Conservation (phyloP, 1,139 yeast species). For the Taphrina communis region DNA sequence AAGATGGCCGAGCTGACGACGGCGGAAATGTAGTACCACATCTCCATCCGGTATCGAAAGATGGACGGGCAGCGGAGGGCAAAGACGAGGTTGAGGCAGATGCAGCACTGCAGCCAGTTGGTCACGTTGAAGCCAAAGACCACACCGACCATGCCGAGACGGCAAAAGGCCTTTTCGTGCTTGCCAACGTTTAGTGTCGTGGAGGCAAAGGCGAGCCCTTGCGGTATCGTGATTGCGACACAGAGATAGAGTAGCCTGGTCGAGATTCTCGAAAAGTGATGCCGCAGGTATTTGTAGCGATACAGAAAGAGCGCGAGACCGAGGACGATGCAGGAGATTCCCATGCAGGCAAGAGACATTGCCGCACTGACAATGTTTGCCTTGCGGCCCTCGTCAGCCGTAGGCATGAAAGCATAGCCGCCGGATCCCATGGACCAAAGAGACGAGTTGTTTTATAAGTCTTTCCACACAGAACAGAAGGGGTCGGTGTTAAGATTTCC, state of each 20-base stretch:
- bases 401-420: slow-evolving; percentile 12
- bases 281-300: slow-evolving; percentile 5
- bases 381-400: background rate
- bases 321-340: slow-evolving; percentile 14
- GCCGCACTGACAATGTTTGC: slow-evolving; percentile 19
- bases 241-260: slow-evolving; percentile 20
- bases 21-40: slow-evolving; percentile 19
- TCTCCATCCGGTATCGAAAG: slow-evolving; percentile 7
- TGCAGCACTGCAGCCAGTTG: slow-evolving; percentile 38
- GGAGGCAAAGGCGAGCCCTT: slow-evolving; percentile 22
- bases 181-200: slow-evolving; percentile 14
- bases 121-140: slow-evolving; percentile 21
- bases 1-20: slow-evolving; percentile 2
- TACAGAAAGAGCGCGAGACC: slow-evolving; percentile 5
- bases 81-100: slow-evolving; percentile 32
- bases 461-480: too few relatives aligned
- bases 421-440: slow-evolving; percentile 4
- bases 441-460: too few relatives aligned
- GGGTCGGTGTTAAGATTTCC: too few relatives aligned
- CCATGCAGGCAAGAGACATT: slow-evolving; percentile 4
- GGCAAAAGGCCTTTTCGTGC: slow-evolving; percentile 23
- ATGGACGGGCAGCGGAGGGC: slow-evolving; percentile 23
- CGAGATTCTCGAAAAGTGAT: slow-evolving; percentile 16
- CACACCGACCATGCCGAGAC: slow-evolving; percentile 30
- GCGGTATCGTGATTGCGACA: slow-evolving; percentile 24